Evolutionary conservation across 2,329 filamentous ascomycete genomes (phyloP).

Genomic region (Fusarium duplospermum): DNA sequence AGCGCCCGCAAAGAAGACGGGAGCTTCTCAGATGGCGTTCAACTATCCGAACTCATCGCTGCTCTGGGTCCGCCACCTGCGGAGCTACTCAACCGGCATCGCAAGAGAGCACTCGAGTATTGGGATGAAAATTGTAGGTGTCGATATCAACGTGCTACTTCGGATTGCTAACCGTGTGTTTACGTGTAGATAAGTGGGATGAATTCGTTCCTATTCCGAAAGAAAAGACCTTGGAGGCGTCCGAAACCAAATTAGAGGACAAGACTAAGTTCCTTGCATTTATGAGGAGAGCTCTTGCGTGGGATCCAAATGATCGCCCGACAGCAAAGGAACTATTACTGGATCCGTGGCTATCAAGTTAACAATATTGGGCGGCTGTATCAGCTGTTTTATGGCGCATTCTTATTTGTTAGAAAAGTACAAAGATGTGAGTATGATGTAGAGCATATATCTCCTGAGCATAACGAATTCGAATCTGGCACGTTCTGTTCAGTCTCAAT

Average conservation of each 20-base stretch:
- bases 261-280: not conserved
- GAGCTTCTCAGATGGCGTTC: not conserved
- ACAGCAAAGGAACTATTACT: not conserved
- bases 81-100: not conserved
- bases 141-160: fast-evolving
- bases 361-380: not conserved
- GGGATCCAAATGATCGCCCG: not conserved
- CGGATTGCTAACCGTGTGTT: not conserved
- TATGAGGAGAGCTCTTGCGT: not conserved
- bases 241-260: not conserved
- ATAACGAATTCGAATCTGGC: no score
- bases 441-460: not conserved
- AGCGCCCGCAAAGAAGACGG: not conserved
- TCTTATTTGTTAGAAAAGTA: no score
- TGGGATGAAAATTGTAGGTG: not conserved
- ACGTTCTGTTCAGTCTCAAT: no score
- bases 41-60: not conserved
- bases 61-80: not conserved
- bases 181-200: not conserved
- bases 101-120: not conserved
- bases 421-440: no score
- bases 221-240: not conserved
- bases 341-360: not conserved
- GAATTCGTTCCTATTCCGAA: not conserved
- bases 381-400: no score